Evolutionary conservation across 805 yeast species (phyloP).

Genomic region (Candida xiaguanensis): DNA sequence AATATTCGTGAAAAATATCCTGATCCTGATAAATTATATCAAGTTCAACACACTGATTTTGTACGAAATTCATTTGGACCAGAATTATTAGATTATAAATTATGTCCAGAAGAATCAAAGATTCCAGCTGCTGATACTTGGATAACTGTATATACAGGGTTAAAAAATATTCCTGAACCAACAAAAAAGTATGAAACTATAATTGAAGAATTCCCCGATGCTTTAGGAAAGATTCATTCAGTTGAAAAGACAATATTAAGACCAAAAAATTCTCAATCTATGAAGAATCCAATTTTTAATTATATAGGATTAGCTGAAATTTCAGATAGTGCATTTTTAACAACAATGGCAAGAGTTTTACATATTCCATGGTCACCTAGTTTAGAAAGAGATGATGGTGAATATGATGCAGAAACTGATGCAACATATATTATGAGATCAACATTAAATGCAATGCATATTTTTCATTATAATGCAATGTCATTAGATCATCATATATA

Average conservation of each 20-base stretch:
- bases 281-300: constrained; percentile 25
- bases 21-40: constrained; percentile 22
- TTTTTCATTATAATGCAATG: constrained; percentile 44
- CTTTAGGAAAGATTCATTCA: not conserved
- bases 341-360: constrained; percentile 38
- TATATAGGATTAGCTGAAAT: constrained; percentile 35
- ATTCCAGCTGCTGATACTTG: constrained; percentile 33
- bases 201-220: constrained; percentile 10
- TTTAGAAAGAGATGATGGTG: constrained; percentile 23
- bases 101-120: constrained; percentile 32
- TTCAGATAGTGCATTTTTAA: constrained; percentile 37
- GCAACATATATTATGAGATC: constrained; percentile 26
- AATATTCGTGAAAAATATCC: constrained; percentile 20
- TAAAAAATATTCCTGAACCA: constrained; percentile 16
- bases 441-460: constrained; percentile 31
- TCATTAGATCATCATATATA: constrained; percentile 43
- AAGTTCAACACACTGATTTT: constrained; percentile 33
- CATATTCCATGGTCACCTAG: constrained; percentile 44
- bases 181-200: constrained; percentile 4
- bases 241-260: constrained; percentile 9
- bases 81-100: constrained; percentile 30
- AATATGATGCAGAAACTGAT: constrained; percentile 29
- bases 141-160: constrained; percentile 38
- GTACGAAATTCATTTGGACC: constrained; percentile 35
- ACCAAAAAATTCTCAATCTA: constrained; percentile 16